A percentile compares a stretch with the other conserved stretches of the same genome.
phyloP scores from a whole-genome alignment of 2,329 filamentous ascomycete genomes.

The Ophiocordyceps australis region DNA sequence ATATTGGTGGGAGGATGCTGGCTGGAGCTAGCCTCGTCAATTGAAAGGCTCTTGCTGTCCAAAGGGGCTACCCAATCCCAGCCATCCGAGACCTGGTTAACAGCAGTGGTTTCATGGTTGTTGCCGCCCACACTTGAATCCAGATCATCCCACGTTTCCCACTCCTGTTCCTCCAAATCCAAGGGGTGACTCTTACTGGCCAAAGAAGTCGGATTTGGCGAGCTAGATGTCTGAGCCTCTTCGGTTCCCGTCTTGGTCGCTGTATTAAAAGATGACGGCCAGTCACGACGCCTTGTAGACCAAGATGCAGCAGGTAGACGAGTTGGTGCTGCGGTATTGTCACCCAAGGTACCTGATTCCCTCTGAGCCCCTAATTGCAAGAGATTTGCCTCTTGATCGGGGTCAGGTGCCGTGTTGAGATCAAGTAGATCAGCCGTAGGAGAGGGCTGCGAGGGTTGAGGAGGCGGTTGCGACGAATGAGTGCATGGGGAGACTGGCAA shows the following conservation, averaged over 20 bases:
- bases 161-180: conserved; percentile 27
- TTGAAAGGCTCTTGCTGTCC: conserved; percentile 11
- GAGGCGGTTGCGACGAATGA: not conserved
- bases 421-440: conserved; percentile 22
- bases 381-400: conserved; percentile 5
- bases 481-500: conserved; percentile 13
- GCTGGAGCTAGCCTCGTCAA: conserved; percentile 9
- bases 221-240: too few relatives aligned
- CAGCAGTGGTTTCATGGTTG: too few relatives aligned
- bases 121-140: too few relatives aligned
- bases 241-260: too few relatives aligned
- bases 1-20: conserved; percentile 61
- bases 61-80: conserved; percentile 36
- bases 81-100: conserved; percentile 8
- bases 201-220: too few relatives aligned
- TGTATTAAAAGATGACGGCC: too few relatives aligned
- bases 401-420: conserved; percentile 13
- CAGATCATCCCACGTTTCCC: conserved; percentile 33
- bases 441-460: conserved; percentile 2
- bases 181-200: too few relatives aligned
- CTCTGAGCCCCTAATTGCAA: too few relatives aligned
- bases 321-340: too few relatives aligned
- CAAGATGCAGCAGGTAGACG: too few relatives aligned
- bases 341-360: too few relatives aligned
- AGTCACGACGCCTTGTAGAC: too few relatives aligned